These are phyloP conservation scores for Microbotryum scabiosae DNA, from an alignment of 1,284 basidiomycete species.

Conservation along the genomic window DNA sequence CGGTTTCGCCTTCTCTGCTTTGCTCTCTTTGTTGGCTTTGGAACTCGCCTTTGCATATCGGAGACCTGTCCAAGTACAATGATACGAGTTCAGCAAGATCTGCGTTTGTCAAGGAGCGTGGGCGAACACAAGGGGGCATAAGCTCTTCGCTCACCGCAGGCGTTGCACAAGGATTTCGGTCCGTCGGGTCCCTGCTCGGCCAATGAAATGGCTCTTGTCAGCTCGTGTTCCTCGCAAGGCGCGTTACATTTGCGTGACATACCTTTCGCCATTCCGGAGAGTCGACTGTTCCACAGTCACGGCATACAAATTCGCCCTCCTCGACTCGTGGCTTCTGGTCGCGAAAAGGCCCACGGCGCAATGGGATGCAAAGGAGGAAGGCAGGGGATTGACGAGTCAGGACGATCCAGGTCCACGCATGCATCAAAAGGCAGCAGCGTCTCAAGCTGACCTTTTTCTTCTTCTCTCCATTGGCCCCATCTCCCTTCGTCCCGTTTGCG, in stretches of 20 bases:
- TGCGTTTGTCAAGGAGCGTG: background rate
- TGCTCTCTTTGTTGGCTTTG: slow-evolving; percentile 26
- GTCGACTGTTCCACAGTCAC: slow-evolving; percentile 31
- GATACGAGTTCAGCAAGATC: background rate
- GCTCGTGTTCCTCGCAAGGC: background rate
- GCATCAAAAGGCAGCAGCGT: slow-evolving; percentile 53
- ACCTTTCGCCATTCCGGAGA: slow-evolving; percentile 38
- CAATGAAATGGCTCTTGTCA: background rate
- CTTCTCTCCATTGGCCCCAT: slow-evolving; percentile 25
- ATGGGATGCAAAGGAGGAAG: too few relatives aligned
- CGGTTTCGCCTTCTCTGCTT: background rate
- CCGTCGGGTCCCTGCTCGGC: slow-evolving; percentile 28
- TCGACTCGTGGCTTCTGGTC: slow-evolving; percentile 63
- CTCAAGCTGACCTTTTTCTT: slow-evolving; percentile 29
- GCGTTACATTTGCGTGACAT: background rate
- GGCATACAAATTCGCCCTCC: slow-evolving; percentile 51
- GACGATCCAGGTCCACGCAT: slow-evolving; percentile 50
- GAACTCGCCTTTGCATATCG: slow-evolving; percentile 61
- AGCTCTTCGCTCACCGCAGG: slow-evolving; percentile 29
- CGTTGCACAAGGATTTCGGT: slow-evolving; percentile 31
- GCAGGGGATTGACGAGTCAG: background rate
- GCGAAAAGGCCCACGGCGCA: background rate
- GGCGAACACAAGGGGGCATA: background rate
- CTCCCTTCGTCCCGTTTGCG: slow-evolving; percentile 19
- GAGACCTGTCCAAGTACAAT: slow-evolving; percentile 50